Evolutionary conservation across 2,329 filamentous ascomycete species (phyloP), one percentile per base, ranked within the genome.

Genomic region (Pseudohalonectria lignicola): DNA sequence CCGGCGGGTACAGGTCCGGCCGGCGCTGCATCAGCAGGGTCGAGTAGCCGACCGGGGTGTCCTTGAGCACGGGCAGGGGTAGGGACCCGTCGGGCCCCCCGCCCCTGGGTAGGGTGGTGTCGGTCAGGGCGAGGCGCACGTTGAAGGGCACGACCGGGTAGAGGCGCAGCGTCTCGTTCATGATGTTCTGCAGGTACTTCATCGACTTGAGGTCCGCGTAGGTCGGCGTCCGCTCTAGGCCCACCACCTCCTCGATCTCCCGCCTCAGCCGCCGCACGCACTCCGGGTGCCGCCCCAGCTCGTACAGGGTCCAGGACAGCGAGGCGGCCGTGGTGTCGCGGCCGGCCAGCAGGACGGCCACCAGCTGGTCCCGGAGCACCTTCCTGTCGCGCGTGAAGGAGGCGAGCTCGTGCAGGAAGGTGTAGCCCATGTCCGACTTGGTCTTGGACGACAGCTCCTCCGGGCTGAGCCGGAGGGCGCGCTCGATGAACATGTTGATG

Each of bases 311-410:
- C 81, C 86, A 94, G 0, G 79, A 82, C 1, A 95, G 69, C 0
- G 84, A 86, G 13, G 71, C 75, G 21, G 87, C 87, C 0, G 88
- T 95, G 12, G 88, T 94, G 57, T 95, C 88, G 29, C 84, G 74
- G 11, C 86, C 87, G 2, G 88, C 88, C 13, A 95, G 73, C 3
- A 95, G 72, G 10, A 94, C 74, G 32, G 82, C 79, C 13, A 92
- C 72, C 34, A 94, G 67, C 58, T 95, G 87, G 59, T 94, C 87
- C 25, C 86, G 83, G 12, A 95, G 71, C 4, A 86, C 73, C 39
- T 69, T 72, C 40, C 67, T 67, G 52, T 82, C 74, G 25, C 83
- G 76, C 0, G 87, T 94, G 62, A 86, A 88, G 29, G 71, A 69
- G 32, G 86, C 86, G 3, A 95, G 73, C 21, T 86, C 83, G 59